Base-by-base conservation (phyloP, 345 rosid genomes). In the Streptanthus diversifolius region DNA sequence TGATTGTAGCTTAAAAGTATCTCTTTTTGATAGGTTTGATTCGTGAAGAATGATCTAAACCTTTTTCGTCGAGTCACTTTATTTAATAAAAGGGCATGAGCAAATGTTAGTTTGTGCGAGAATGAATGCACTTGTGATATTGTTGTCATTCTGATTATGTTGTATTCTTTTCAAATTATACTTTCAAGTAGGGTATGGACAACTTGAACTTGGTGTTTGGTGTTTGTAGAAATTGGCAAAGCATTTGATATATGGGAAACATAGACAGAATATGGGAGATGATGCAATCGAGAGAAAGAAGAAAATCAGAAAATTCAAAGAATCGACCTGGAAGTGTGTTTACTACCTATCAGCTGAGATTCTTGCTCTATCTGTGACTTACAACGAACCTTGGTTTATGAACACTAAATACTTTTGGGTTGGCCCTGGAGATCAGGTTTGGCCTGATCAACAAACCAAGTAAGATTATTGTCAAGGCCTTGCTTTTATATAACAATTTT, bases 371-470 rank as follows among this genome's bases (percentile, higher is more conserved):
- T 71, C 63, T 62, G 88, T 88, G 56, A 74, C 90, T 66, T 86
- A 80, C 70, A 68, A 78, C 33, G 97, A 90, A 77, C 96, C 98
- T 72, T 93, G 98, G 97, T 87, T 93, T 72, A 81, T 80, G 65
- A 82, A 78, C 33, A 87, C 92, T 30, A 82, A 79, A 70, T 80
- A 82, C 77, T 93, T 86, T 77, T 93, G 93, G 97, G 85, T 74
- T 24, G 96, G 97, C 15, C 98, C 96, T 0, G 92, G 85, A 55
- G 71, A 79, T 62, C 97, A 90, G 71, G 70, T 76, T 69, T 93
- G 98, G 96, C 98, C 93, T 53, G 86, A 90, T 75, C 92, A 82
- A 70, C 86, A 88, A 87, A 86, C 77, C 55, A 93, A 90, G 97
- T 93, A 82, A 72, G 95, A 39, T 52, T 30, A 2, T 24, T 9